Percentiles rank a stretch among this genome's conserved stretches.
These are phyloP conservation scores for Cladosporium sp. DNA, from an alignment of 2,329 filamentous ascomycete genomes.

Conservation along the genomic window DNA sequence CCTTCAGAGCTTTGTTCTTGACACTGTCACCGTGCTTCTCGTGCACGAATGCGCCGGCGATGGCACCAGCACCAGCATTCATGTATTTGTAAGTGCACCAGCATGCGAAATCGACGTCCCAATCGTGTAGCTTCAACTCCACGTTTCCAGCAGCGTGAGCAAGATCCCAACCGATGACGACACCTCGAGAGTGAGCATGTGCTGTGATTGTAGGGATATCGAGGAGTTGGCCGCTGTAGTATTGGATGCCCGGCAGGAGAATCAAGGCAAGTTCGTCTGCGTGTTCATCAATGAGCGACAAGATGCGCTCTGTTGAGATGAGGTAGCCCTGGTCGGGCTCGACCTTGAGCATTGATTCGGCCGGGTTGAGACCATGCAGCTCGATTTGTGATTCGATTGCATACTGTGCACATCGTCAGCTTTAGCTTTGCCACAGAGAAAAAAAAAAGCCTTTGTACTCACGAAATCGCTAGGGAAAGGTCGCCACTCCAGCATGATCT, in stretches of 20 bases:
- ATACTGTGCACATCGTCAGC: slow-evolving; percentile 52
- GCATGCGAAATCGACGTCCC: slow-evolving; percentile 85
- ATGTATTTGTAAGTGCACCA: slow-evolving; percentile 97
- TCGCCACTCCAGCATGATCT: slow-evolving; percentile 81
- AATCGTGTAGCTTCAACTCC: slow-evolving; percentile 73
- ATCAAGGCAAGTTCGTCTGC: slow-evolving; percentile 69
- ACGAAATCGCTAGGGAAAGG: slow-evolving; percentile 85
- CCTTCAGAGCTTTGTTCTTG: slow-evolving; percentile 48
- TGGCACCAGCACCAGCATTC: slow-evolving; percentile 77
- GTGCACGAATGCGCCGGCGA: slow-evolving; percentile 78
- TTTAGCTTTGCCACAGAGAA: too few species aligned
- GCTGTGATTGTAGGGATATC: slow-evolving; percentile 77
- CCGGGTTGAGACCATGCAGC: slow-evolving; percentile 64
- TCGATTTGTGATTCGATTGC: slow-evolving; percentile 76
- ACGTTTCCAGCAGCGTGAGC: slow-evolving; percentile 86
- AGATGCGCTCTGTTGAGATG: slow-evolving; percentile 66
- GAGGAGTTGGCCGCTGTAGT: slow-evolving; percentile 85
- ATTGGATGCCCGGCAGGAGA: slow-evolving; percentile 82
- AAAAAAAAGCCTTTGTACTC: slow-evolving; percentile 33
- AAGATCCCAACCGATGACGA: slow-evolving; percentile 81
- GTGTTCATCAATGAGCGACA: slow-evolving; percentile 70
- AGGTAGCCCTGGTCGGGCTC: slow-evolving; percentile 56
- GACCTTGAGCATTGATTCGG: slow-evolving; percentile 68
- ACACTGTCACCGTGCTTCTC: slow-evolving; percentile 63
- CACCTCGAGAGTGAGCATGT: slow-evolving; percentile 66